Evolutionary conservation across 2,329 filamentous ascomycete species (phyloP), one percentile per base, ranked within the genome.

Genomic region (Penicillium sp.): DNA sequence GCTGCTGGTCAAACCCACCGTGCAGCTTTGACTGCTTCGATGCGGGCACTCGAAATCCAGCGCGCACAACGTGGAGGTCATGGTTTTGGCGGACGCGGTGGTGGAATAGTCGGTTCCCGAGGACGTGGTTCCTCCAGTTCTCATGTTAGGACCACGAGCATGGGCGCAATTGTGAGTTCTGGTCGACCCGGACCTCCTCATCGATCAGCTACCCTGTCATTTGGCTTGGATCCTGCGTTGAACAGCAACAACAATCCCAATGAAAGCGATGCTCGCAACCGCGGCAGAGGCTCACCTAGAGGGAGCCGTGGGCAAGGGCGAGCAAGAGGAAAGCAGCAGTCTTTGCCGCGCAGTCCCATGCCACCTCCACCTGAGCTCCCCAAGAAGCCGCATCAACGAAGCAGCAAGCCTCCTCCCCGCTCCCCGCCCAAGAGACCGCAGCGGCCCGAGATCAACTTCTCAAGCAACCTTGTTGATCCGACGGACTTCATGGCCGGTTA

Each of bases 1-100:
- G 62, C 71, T 43, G 56, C 71, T 43, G 76, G 76, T 10, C 74
- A 77, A 43, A 72, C 56, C 22, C 75, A 77, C 57, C 70, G 75
- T 49, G 60, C 65, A 16, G 52, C 61, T 6, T 62, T 75, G 6
- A 63, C 40, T 45, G 61, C 64, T 14, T 43, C 46, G 7, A 55
- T 70, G 27, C 61, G 51, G 27, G 57, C 54, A 32, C 48, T 58
- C 45, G 61, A 58, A 27, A 27, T 4, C 24, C 24, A 27, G 24
- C 24, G 8, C 24, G 24, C 24, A 27, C 32, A 34, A 9, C 32
- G 38, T 18, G 36, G 36, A 38, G 36, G 5, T 18, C 36, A 16
- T 21, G 38, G 38, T 21, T 6, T 7, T n/a, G 34, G 11, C n/a
- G 34, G 11, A 2, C 34, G 34, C n/a, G 34, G 34, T 36, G 34